Base-by-base conservation (phyloP, 768 basidiomycete species). In the Leccinum subgranulosum region DNA sequence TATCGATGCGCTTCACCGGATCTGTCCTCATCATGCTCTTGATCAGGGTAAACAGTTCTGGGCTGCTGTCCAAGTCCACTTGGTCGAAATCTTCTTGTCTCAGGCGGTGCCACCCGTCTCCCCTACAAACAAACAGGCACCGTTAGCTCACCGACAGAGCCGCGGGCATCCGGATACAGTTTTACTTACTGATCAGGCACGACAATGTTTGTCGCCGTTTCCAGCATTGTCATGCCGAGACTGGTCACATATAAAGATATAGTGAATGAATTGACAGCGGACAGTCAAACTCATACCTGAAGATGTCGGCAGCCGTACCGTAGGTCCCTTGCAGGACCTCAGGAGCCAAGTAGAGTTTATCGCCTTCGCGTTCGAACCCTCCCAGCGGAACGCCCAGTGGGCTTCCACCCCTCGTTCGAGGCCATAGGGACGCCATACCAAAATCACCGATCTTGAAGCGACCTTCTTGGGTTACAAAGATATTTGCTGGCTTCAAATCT, bases 381-480 rank as follows among this genome's bases (percentile, higher is more conserved):
- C 76, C 77, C 4, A 71, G 63, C 7, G 64, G 50, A 8, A 64
- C 59, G 8, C 79, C 81, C 53, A 75, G 65, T 8, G 70, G 72
- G 51, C 74, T 76, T 10, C 66, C 72, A 33, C 72, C 63, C 12
- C 58, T 65, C 0, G 78, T 75, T 39, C 94, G 78, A 1, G 94
- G 93, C 90, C 92, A 95, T 53, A 93, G 66, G 6, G 92, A 92
- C n/a, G 96, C 95, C 87, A 99, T 94, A 9, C 97, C 97, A 76
- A 98, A 98, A 72, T 99, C 97, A 8, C 96, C 96, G 70, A 99
- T 94, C 77, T 93, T 94, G 76, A 99, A 88, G 47, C 88, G 83
- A 2, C 97, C 97, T 45, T 86, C 82, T 8, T 79, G 79, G 10
- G 92, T 94, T 65, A 99, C 80, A 69, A 99, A 94, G 51, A 99